Conservation (phyloP, 352 stramenopile species). For the Peronospora farinosa region DNA sequence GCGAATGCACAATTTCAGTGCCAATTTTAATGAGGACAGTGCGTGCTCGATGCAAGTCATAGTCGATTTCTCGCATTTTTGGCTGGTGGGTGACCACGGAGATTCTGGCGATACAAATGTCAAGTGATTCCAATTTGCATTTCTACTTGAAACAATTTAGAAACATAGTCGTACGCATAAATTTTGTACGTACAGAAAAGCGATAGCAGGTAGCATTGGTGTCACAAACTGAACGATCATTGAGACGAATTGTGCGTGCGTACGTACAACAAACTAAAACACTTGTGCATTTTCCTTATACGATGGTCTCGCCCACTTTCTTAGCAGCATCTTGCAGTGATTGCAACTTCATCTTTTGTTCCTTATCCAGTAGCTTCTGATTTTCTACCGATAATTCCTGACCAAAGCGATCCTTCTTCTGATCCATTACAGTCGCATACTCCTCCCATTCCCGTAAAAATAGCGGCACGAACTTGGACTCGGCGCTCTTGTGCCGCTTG, state of each 20-base stretch:
- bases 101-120: too few species aligned
- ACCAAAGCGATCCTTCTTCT: conserved; percentile 59
- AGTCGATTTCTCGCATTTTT: conserved; percentile 24
- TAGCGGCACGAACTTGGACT: conserved; percentile 64
- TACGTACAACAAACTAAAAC: neutral
- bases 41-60: conserved; percentile 48
- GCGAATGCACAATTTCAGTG: conserved; percentile 80
- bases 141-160: too few species aligned
- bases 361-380: conserved; percentile 47
- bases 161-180: too few species aligned
- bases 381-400: conserved; percentile 57
- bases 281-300: conserved; percentile 9
- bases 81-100: neutral
- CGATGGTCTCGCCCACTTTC: conserved; percentile 58
- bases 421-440: conserved; percentile 49
- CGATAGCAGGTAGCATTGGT: too few species aligned
- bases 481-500: conserved; percentile 72
- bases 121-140: too few species aligned
- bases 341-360: conserved; percentile 65
- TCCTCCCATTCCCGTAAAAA: conserved; percentile 77
- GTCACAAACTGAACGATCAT: neutral
- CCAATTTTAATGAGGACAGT: conserved; percentile 84
- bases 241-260: neutral
- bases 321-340: conserved; percentile 68
- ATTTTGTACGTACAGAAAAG: too few species aligned